Evolutionary conservation across 1,284 basidiomycete species (phyloP), one percentile per base, ranked within the genome.

Genomic region (Cystobasidium sp.): DNA sequence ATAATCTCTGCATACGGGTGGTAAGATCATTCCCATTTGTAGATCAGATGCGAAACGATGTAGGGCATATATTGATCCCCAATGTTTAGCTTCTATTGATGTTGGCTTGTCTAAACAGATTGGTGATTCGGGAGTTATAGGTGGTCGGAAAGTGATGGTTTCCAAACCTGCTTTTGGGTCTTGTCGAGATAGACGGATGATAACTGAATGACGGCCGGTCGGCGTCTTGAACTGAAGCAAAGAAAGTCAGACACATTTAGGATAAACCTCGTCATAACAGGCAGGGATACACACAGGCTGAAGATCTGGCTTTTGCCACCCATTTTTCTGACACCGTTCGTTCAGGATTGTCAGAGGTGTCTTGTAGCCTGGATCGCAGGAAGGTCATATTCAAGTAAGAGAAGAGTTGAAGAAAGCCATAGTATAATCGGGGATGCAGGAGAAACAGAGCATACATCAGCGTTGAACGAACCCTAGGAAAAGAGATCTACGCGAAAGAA

Each of bases 31-130:
- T 76, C 92, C 88, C 39, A 94, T 85, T 75, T 90, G 90, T 4
- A 93, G 87, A 70, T 88, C 86, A 80, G 92, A 93, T 82, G 88
- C 91, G 81, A 93, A 90, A 76, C 93, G 88, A 83, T 93, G 92
- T 70, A 95, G 82, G 39, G 92, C 92, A 79, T 93, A 94, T 3
- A 91, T 91, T 31, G 93, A 92, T 24, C 90, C 92, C 88, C 90
- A 94, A 80, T 95, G 93, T 63, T 88, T 89, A 20, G 92, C 92
- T 83, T 94, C 89, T 39, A 89, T 81, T 3, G 88, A 86, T 20
- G 88, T 88, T 6, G 87, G 85, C 53, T 79, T 79, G 41, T 80
- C 79, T 22, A 80, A 43, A 37, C 49, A 66, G 24, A 79, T 77
- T 3, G 64, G 53, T 68, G 88, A 85, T 55, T 86, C 81, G 20